Evolutionary conservation across 768 basidiomycete genomes (phyloP), one percentile per base, ranked within the genome.

Genomic region (Boletales sp.): DNA sequence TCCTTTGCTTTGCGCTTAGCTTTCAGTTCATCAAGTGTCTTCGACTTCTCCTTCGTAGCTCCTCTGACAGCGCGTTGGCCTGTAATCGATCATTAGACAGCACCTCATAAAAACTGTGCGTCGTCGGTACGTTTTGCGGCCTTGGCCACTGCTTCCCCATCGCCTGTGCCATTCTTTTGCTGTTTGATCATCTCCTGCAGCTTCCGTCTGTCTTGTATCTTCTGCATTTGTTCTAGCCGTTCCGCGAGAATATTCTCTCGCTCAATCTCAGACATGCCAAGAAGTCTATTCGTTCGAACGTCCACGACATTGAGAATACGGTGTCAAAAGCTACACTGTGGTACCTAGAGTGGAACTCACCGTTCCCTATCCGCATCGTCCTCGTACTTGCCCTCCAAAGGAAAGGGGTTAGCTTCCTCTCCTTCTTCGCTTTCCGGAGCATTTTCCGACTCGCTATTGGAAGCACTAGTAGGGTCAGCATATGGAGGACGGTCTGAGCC

Each of bases 351-450:
- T 48, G 35, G 53, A 49, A 74, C 87, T 72, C 72, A 95, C 95
- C 76, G 72, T 56, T 85, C 78, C 60, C 87, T 80, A 68, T 97
- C 95, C 12, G 74, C 77, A 59, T 92, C 91, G 61, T 96, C 85
- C 51, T 79, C 79, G 63, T 90, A 98, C 68, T 91, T 90, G 44
- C 91, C 93, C 60, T 98, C 95, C 12, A 96, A 72, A 0, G 93
- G 94, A 64, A 91, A 98, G 4, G 84, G 84, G 57, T 90, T 86
- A 12, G 66, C 63, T 5, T 74, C 76, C 30, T 78, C 74, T 34
- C 78, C 78, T 45, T 74, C 76, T 58, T 88, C 87, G 52, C 81
- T 85, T 59, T 88, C 86, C 11, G 77, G 76, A 18, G 70, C 77
- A 36, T 75, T 72, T 32, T 79, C 82, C 15, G 84, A 82, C 8